A percentile compares a stretch with the other conserved stretches of the same genome.
These are phyloP conservation scores for Aspergillus affinis DNA, from an alignment of 495 filamentous ascomycete species.

Conservation along the genomic window DNA sequence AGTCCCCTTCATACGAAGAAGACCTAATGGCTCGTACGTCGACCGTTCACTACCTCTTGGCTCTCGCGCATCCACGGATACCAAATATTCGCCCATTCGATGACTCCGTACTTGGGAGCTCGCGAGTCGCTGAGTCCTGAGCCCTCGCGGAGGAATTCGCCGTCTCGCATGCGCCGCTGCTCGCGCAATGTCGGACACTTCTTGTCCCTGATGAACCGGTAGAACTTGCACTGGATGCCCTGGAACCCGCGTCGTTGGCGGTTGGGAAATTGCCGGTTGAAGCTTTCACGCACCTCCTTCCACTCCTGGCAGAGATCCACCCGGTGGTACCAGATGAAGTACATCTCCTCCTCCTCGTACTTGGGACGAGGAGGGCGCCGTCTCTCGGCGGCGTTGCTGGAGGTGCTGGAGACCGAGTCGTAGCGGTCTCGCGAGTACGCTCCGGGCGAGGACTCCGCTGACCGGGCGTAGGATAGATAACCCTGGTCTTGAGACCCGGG, in stretches of 20 bases:
- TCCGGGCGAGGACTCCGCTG: conserved; percentile 36
- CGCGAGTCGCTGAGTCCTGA: conserved; percentile 15
- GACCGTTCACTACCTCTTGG: conserved; percentile 19
- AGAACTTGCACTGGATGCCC: conserved; percentile 57
- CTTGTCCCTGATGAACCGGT: conserved; percentile 51
- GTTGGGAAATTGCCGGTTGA: conserved; percentile 49
- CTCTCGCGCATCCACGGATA: conserved; percentile 46
- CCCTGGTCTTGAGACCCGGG: conserved; percentile 18
- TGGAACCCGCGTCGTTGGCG: conserved; percentile 46
- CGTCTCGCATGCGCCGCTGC: conserved; percentile 46
- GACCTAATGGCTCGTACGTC: conserved; percentile 13
- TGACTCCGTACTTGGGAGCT: conserved; percentile 34
- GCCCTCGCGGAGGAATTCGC: conserved; percentile 41
- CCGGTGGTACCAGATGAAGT: conserved; percentile 59
- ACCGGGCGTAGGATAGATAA: conserved; percentile 27
- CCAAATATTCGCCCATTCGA: conserved; percentile 42
- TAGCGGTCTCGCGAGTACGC: conserved; percentile 42
- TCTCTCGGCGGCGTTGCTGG: conserved; percentile 35
- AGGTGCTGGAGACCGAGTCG: conserved; percentile 45
- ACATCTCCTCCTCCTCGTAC: conserved; percentile 53
- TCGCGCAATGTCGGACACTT: conserved; percentile 47
- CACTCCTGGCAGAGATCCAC: conserved; percentile 52
- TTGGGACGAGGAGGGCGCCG: conserved; percentile 49
- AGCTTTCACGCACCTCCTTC: conserved; percentile 50
- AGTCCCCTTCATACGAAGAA: conserved; percentile 1